Evolutionary conservation across 2,329 filamentous ascomycete species (phyloP).

Genomic region (Tricladium varicosporioides): DNA sequence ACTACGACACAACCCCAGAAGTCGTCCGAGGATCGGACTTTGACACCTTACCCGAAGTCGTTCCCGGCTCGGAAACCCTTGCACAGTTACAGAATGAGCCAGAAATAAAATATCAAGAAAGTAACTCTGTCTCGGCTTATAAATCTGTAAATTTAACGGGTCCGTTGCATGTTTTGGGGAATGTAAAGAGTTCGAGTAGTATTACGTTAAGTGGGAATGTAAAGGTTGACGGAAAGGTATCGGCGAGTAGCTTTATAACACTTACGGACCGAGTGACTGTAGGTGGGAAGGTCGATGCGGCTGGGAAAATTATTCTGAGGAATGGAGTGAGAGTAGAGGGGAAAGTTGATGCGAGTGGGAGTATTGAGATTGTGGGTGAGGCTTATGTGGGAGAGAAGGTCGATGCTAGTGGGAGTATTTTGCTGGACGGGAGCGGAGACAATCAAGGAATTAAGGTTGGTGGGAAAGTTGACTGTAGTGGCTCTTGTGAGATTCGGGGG

Average conservation of each 20-base stretch:
- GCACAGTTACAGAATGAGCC: background rate
- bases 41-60: background rate
- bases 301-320: conserved; percentile 8
- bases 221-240: conserved; percentile 9
- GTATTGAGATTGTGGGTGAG: background rate
- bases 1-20: no score
- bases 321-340: conserved; percentile 16
- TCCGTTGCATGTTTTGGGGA: conserved; percentile 2
- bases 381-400: conserved; percentile 7
- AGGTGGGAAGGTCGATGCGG: conserved; percentile 18
- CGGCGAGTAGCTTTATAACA: conserved; percentile 11
- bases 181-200: conserved; percentile 5
- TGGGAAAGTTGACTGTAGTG: conserved; percentile 14
- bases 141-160: background rate
- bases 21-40: no score
- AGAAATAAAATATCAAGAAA: background rate
- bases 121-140: background rate
- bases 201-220: conserved; percentile 9
- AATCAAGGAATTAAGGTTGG: conserved; percentile 9
- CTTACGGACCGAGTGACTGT: conserved; percentile 21
- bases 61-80: background rate
- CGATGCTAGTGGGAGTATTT: conserved; percentile 15
- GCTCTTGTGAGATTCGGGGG: conserved; percentile 16
- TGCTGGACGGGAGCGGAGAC: conserved; percentile 10
- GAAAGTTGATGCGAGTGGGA: background rate